Conservation (phyloP, 176 grass and related monocot species). For the Eleusine indica region DNA sequence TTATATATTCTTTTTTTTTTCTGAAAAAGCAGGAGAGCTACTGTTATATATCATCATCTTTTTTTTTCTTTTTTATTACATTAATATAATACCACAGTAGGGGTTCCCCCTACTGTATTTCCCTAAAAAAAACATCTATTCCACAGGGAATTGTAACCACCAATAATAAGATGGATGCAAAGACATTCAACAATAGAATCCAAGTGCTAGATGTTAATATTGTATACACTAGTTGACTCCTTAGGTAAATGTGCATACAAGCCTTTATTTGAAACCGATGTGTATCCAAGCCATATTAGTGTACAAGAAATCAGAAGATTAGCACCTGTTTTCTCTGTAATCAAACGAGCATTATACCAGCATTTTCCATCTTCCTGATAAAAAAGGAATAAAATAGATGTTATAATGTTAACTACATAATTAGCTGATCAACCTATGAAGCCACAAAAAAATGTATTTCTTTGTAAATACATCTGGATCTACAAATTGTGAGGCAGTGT, state of each 20-base stretch:
- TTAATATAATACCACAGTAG: too few relatives aligned
- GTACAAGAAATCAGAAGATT: constrained; percentile 32
- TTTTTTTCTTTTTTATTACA: too few relatives aligned
- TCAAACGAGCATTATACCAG: constrained; percentile 40
- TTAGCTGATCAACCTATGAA: not conserved
- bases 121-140: not conserved
- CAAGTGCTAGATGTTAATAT: not conserved
- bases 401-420: not conserved
- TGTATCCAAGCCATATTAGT: constrained; percentile 6
- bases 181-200: not conserved
- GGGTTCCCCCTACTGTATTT: too few relatives aligned
- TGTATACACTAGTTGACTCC: not conserved
- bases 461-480: not conserved
- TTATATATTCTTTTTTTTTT: too few relatives aligned
- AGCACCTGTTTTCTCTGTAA: constrained; percentile 33
- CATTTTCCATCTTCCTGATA: constrained; percentile 40
- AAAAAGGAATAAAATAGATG: not conserved
- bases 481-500: not conserved
- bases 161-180: not conserved
- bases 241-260: not conserved
- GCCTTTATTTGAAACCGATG: not conserved
- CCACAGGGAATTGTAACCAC: not conserved
- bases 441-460: not conserved
- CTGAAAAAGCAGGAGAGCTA: not conserved
- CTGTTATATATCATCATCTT: not conserved